Evolutionary conservation across 2,329 filamentous ascomycete genomes (phyloP).

Genomic region (Colletotrichum zoysiae): DNA sequence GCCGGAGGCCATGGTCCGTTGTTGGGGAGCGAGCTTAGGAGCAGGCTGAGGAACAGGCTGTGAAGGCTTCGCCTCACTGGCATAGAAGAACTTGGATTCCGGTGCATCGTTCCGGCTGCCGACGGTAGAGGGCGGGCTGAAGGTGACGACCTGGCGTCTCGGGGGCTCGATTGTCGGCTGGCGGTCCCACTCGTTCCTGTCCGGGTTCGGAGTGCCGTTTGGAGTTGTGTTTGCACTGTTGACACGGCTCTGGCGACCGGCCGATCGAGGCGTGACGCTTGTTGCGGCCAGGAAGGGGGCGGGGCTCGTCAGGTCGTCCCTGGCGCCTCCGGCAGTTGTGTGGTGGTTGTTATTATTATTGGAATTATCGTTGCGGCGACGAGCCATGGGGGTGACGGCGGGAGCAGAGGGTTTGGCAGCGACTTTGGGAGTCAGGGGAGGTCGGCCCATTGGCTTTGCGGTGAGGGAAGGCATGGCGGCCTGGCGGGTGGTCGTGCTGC

Average conservation of each 20-base stretch:
- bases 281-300: conserved; percentile 65
- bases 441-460: conserved; percentile 65
- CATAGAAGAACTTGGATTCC: conserved; percentile 90
- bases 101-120: conserved; percentile 47
- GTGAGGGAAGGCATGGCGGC: conserved; percentile 78
- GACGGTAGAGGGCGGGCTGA: conserved; percentile 55
- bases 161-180: conserved; percentile 47
- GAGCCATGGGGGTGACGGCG: conserved; percentile 57
- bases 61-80: conserved; percentile 75
- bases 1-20: conserved; percentile 52
- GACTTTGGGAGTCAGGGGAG: conserved; percentile 69
- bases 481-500: conserved; percentile 63
- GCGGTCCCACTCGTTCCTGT: conserved; percentile 62
- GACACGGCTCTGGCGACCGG: conserved; percentile 76
- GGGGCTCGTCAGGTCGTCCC: conserved; percentile 67
- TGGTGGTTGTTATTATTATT: conserved; percentile 36
- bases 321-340: conserved; percentile 45
- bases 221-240: conserved; percentile 78
- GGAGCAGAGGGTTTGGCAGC: conserved; percentile 57
- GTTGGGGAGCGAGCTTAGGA: conserved; percentile 24
- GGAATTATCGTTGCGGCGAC: conserved; percentile 44
- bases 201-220: conserved; percentile 67
- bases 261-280: conserved; percentile 85
- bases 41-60: conserved; percentile 33
- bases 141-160: conserved; percentile 53